Base-by-base conservation (phyloP, 2,329 filamentous ascomycete genomes). In the Fusarium coicis region DNA sequence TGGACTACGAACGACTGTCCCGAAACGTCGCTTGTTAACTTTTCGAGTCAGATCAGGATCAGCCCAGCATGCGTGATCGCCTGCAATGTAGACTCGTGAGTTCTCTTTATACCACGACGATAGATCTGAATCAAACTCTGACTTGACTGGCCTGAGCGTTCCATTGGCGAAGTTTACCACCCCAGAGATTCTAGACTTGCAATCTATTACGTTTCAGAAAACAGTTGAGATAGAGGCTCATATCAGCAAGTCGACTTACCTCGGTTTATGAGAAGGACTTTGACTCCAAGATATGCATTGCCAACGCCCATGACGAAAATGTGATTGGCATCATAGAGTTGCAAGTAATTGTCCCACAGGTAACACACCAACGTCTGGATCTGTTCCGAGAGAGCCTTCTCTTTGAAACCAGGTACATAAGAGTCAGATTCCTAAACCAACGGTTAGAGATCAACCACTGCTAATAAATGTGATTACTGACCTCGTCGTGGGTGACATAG, bases 291-390 rank as follows among this genome's bases (percentile, higher is more conserved):
- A 78, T 96, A 97, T 4, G 96, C 93, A 76, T 94, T 92, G n/a
- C 96, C 96, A 4, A 97, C 90, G 1, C 96, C 96, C 79, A 99
- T 87, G 28, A 99, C 86, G 79, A 97, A 93, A 21, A 98, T 89
- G 58, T 96, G 90, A 10, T 92, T 90, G 0, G 89, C 86, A 5
- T 92, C 84, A 56, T 91, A 91, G 37, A 93, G 87, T 85, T 97
- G 93, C 26, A 99, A 90, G 79, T 98, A 98, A 79, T 99, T 99
- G 76, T 98, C 95, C 96, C 96, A 99, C 19, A 99, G 85, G 78
- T 97, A 98, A 68, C 89, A 91, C 9, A 96, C 90, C 16, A 98
- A 85, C 68, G 96, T 91, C 70, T 93, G 90, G 1, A 89, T 91
- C 80, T 89, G 89, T 61, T 86, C 85, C 70, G 92, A 87, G 12